Evolutionary conservation across 2,329 filamentous ascomycete species (phyloP).

Genomic region (Fusarium veterinarium): DNA sequence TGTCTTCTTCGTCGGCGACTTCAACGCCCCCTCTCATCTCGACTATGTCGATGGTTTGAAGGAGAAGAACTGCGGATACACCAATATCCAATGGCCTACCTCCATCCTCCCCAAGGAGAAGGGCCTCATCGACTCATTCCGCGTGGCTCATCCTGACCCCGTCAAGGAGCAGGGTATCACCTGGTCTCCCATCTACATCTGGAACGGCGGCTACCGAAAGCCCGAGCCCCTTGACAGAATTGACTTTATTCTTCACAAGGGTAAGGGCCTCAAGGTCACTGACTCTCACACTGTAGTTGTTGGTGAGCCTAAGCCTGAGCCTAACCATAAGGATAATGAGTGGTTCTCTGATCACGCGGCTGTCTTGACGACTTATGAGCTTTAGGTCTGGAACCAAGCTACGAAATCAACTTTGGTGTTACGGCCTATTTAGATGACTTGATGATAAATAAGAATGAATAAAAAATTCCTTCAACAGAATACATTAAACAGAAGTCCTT

Average conservation of each 20-base stretch:
- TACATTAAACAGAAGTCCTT: neutral
- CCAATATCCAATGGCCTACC: slow-evolving; percentile 53
- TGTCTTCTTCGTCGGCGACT: slow-evolving; percentile 55
- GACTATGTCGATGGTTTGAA: slow-evolving; percentile 53
- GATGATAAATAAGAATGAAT: slow-evolving; percentile 7
- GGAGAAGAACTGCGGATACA: slow-evolving; percentile 52
- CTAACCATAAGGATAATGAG: slow-evolving; percentile 53
- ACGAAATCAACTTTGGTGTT: neutral
- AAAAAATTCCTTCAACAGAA: neutral
- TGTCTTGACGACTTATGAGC: slow-evolving; percentile 47
- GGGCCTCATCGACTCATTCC: slow-evolving; percentile 56
- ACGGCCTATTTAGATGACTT: slow-evolving; percentile 14
- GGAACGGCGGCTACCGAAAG: slow-evolving; percentile 48
- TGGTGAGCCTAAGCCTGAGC: slow-evolving; percentile 49
- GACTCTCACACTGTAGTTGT: slow-evolving; percentile 49
- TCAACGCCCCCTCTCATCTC: slow-evolving; percentile 58
- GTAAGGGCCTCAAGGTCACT: slow-evolving; percentile 45
- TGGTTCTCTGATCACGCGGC: slow-evolving; percentile 57
- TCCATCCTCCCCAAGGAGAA: slow-evolving; percentile 50
- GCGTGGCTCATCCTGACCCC: slow-evolving; percentile 52
- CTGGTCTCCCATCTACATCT: slow-evolving; percentile 55
- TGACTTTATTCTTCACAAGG: slow-evolving; percentile 57
- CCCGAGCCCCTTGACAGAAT: slow-evolving; percentile 57
- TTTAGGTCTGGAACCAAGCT: slow-evolving; percentile 19
- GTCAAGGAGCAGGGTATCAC: slow-evolving; percentile 49